These are phyloP conservation scores for Gossypium davidsonii DNA, from an alignment of 441 rosid genomes.

Conservation along the genomic window DNA sequence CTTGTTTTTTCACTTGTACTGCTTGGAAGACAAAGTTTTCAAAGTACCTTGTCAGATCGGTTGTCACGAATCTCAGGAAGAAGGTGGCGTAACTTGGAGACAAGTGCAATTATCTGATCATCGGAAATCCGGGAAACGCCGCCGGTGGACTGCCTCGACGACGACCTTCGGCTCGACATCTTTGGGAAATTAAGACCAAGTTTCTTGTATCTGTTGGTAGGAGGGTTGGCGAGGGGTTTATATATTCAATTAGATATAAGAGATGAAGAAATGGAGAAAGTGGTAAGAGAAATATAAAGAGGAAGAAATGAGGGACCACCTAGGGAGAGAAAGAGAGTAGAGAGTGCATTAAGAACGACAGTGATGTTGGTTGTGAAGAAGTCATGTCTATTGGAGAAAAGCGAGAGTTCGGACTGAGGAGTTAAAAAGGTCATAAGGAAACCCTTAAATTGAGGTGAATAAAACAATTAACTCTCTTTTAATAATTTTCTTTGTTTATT, in stretches of 20 bases:
- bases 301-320: slow-evolving; percentile 46
- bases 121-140: slow-evolving; percentile 64
- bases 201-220: too few relatives aligned
- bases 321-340: not conserved
- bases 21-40: not conserved
- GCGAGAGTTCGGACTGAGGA: slow-evolving; percentile 23
- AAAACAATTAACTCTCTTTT: too few relatives aligned
- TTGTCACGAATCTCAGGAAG: slow-evolving; percentile 83
- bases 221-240: not conserved
- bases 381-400: slow-evolving; percentile 61
- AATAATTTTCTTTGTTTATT: too few relatives aligned
- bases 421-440: not conserved
- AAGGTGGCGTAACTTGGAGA: slow-evolving; percentile 71
- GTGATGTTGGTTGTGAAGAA: slow-evolving; percentile 66
- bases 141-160: slow-evolving; percentile 46
- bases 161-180: slow-evolving; percentile 72
- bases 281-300: slow-evolving; percentile 51
- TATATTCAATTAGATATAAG: slow-evolving; percentile 15
- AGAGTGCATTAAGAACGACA: slow-evolving; percentile 40
- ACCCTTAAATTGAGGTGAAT: too few relatives aligned
- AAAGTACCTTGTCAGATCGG: slow-evolving; percentile 66
- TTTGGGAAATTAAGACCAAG: not conserved
- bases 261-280: slow-evolving; percentile 35
- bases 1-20: not conserved
- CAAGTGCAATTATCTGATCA: slow-evolving; percentile 79